Percentiles rank a stretch among this genome's conserved stretches.
These are phyloP conservation scores for Malassezia caprae DNA, from an alignment of 1,284 basidiomycete species.

Conservation along the genomic window DNA sequence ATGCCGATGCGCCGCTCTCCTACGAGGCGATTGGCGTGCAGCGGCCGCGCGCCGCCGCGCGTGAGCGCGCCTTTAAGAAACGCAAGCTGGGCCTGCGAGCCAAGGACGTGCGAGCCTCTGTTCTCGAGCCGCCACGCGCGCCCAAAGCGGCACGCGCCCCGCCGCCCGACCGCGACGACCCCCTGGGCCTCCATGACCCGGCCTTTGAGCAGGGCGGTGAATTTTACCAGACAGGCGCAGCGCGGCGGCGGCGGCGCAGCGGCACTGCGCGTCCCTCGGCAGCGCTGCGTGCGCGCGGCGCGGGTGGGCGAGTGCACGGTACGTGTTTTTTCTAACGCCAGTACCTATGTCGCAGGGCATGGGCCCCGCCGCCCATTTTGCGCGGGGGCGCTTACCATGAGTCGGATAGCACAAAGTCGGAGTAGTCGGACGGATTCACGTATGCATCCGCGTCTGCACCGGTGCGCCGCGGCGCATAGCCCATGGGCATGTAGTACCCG, in stretches of 20 bases:
- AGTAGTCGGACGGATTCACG: slow-evolving; percentile 13
- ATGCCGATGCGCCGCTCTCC: slow-evolving; percentile 18
- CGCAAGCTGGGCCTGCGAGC: slow-evolving; percentile 17
- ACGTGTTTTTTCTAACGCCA: neutral
- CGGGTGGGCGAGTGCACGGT: slow-evolving; percentile 11
- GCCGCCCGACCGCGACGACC: slow-evolving; percentile 26
- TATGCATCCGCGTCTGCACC: neutral
- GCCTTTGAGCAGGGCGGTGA: slow-evolving; percentile 38
- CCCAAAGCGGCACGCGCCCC: neutral
- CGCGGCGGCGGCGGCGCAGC: neutral
- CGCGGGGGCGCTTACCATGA: slow-evolving; percentile 8
- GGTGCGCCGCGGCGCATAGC: neutral
- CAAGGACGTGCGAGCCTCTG: slow-evolving; percentile 7
- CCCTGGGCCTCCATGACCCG: slow-evolving; percentile 37
- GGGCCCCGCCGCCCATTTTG: slow-evolving; percentile 3
- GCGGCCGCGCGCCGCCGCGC: slow-evolving; percentile 25
- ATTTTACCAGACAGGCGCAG: slow-evolving; percentile 1
- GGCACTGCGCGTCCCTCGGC: neutral
- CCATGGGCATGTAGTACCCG: neutral
- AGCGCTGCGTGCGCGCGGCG: slow-evolving; percentile 4
- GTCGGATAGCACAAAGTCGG: slow-evolving; percentile 18
- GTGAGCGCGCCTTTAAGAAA: slow-evolving; percentile 29
- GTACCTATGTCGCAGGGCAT: neutral
- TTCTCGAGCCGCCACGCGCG: slow-evolving; percentile 3
- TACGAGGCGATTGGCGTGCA: slow-evolving; percentile 22